A percentile compares a stretch with the other conserved stretches of the same genome.
Conservation (phyloP, 2,329 filamentous ascomycete genomes). For the Cercospora nicotianae region DNA sequence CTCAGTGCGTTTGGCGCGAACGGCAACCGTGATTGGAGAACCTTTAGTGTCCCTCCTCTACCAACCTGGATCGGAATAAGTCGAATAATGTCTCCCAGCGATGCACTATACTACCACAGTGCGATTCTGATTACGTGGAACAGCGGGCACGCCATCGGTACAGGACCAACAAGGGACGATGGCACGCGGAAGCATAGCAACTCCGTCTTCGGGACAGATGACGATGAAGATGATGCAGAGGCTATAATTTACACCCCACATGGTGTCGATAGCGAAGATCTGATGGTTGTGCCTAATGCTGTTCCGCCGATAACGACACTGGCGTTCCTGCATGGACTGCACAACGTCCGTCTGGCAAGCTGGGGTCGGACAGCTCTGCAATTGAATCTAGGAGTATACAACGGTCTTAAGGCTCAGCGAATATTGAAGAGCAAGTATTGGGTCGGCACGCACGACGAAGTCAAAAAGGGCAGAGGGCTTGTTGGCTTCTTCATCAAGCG, state of each 20-base stretch:
- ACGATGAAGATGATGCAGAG: conserved; percentile 47
- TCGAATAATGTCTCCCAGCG: conserved; percentile 55
- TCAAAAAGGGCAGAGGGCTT: conserved; percentile 60
- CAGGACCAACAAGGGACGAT: conserved; percentile 5
- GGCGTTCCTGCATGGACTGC: conserved; percentile 63
- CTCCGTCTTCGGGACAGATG: conserved; percentile 21
- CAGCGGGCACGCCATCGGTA: conserved; percentile 27
- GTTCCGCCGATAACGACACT: conserved; percentile 53
- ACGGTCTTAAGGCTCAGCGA: conserved; percentile 59
- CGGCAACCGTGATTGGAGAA: conserved; percentile 47
- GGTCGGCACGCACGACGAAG: conserved; percentile 66
- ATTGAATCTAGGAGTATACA: conserved; percentile 63
- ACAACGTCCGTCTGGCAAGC: conserved; percentile 56
- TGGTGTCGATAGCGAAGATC: conserved; percentile 52
- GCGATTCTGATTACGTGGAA: conserved; percentile 61
- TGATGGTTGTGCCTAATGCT: conserved; percentile 48
- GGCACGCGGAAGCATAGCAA: conserved; percentile 22
- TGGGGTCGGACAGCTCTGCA: conserved; percentile 48
- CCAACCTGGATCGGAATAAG: conserved; percentile 64
- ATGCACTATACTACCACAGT: conserved; percentile 62
- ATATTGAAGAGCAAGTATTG: conserved; percentile 60
- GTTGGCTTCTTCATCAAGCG: conserved; percentile 53
- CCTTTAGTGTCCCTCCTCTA: conserved; percentile 48
- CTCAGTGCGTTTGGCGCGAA: conserved; percentile 48
- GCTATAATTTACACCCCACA: conserved; percentile 66